A percentile compares a stretch with the other conserved stretches of the same genome.
phyloP scores from a whole-genome alignment of 306 rosid genomes.

The Trifolium dubium region DNA sequence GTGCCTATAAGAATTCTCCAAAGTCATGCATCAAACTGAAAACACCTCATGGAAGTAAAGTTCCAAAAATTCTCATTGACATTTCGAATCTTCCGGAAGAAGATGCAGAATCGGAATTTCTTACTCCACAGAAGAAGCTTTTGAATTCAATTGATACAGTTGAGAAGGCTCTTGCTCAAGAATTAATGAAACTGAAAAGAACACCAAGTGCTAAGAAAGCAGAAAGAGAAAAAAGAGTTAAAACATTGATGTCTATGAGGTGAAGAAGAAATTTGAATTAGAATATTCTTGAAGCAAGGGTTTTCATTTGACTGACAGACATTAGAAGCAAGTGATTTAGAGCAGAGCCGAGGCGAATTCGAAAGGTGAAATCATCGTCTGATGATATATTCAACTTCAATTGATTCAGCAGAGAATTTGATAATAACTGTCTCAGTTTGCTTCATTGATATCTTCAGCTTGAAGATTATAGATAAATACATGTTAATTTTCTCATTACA shows the following conservation, averaged over 20 bases:
- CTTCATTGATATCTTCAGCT: slow-evolving; percentile 8
- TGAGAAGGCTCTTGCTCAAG: slow-evolving; percentile 73
- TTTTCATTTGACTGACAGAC: not conserved
- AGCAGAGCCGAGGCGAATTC: not conserved
- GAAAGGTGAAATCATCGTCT: slow-evolving; percentile 51
- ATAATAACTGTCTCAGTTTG: slow-evolving; percentile 4
- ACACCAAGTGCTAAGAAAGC: slow-evolving; percentile 78
- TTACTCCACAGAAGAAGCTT: slow-evolving; percentile 83
- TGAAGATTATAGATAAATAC: slow-evolving; percentile 27
- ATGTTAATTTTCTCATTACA: slow-evolving; percentile 29
- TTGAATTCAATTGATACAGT: slow-evolving; percentile 68
- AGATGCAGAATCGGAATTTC: slow-evolving; percentile 52
- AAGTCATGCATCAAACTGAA: slow-evolving; percentile 23
- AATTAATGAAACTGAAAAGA: slow-evolving; percentile 62
- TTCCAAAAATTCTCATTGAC: slow-evolving; percentile 50
- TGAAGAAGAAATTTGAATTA: slow-evolving; percentile 1
- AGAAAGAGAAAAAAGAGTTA: slow-evolving; percentile 68
- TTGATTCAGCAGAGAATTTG: slow-evolving; percentile 2
- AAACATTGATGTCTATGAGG: slow-evolving; percentile 88
- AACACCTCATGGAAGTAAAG: slow-evolving; percentile 38
- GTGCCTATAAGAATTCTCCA: slow-evolving; percentile 39
- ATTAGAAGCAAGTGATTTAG: not conserved
- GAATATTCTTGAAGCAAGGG: not conserved
- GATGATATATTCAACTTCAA: slow-evolving; percentile 46
- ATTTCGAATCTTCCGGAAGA: slow-evolving; percentile 41